A percentile compares a stretch with the other conserved stretches of the same genome.
These are phyloP conservation scores for Psidium friedrichsthalianum DNA, from an alignment of 345 rosid genomes.

Conservation along the genomic window DNA sequence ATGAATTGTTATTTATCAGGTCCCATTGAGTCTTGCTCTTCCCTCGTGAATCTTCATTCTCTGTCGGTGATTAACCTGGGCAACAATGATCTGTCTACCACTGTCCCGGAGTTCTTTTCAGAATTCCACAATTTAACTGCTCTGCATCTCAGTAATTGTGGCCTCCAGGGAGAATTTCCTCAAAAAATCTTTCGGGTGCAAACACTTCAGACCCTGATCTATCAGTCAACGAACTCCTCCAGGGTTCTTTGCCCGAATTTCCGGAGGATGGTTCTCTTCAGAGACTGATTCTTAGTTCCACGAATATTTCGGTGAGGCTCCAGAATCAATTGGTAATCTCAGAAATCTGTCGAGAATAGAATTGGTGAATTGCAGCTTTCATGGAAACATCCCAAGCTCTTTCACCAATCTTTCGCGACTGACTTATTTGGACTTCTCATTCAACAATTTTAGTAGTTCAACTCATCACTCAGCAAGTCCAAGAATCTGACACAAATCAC, in stretches of 20 bases:
- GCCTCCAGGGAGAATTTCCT: slow-evolving; percentile 12
- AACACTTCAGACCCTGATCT: slow-evolving; percentile 16
- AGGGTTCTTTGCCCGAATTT: slow-evolving; percentile 10
- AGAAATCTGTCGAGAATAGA: slow-evolving; percentile 2
- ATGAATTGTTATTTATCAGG: slow-evolving; percentile 12
- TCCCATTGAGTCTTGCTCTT: slow-evolving; percentile 8
- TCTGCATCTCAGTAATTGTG: not conserved
- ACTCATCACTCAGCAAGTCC: slow-evolving; percentile 6
- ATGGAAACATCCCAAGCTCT: slow-evolving; percentile 14
- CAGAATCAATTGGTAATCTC: slow-evolving; percentile 18
- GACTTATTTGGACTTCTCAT: slow-evolving; percentile 15
- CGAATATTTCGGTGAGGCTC: slow-evolving; percentile 14
- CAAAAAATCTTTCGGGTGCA: slow-evolving; percentile 6
- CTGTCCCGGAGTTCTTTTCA: slow-evolving; percentile 17
- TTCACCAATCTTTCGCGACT: slow-evolving; percentile 9
- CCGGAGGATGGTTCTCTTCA: slow-evolving; percentile 5
- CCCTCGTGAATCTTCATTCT: not conserved
- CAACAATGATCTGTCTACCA: slow-evolving; percentile 6
- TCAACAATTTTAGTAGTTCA: slow-evolving; percentile 13
- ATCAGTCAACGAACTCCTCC: slow-evolving; percentile 1
- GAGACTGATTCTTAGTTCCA: slow-evolving; percentile 6
- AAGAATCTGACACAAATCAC: slow-evolving; percentile 3
- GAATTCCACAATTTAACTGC: slow-evolving; percentile 6
- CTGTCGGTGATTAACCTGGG: slow-evolving; percentile 11
- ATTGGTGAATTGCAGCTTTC: slow-evolving; percentile 1